Conservation (phyloP, 1,284 basidiomycete species). For the Phylloboletellus chloephorus region DNA sequence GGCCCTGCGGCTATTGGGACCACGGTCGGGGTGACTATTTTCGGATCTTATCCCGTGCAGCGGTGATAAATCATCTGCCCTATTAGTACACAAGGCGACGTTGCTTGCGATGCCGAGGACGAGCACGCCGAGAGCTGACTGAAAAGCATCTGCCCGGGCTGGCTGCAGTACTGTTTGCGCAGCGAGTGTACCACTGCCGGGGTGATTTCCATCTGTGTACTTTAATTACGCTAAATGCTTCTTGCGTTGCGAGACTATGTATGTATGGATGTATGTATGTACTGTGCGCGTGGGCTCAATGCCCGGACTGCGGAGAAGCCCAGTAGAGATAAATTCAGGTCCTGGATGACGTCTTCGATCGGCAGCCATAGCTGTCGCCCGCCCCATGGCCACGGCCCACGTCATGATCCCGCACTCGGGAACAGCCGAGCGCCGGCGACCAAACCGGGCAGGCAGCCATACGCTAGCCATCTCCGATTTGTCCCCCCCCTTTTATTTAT, state of each 20-base stretch:
- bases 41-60: constrained; percentile 14
- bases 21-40: constrained; percentile 36
- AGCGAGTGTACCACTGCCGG: constrained; percentile 1
- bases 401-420: too few relatives aligned
- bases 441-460: too few relatives aligned
- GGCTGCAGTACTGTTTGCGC: too few relatives aligned
- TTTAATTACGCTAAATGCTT: constrained; percentile 12
- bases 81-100: constrained; percentile 16
- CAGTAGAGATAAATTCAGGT: constrained; percentile 29
- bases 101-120: constrained; percentile 9
- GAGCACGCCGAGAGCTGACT: constrained; percentile 9
- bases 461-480: too few relatives aligned
- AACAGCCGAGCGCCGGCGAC: too few relatives aligned
- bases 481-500: too few relatives aligned
- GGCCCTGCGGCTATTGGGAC: constrained; percentile 46
- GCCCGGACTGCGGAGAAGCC: too few relatives aligned
- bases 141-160: too few relatives aligned
- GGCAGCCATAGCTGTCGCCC: too few relatives aligned
- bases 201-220: constrained; percentile 14
- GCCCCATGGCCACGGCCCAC: too few relatives aligned
- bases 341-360: constrained; percentile 5
- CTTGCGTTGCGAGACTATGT: constrained; percentile 11
- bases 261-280: too few relatives aligned
- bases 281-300: constrained; percentile 25
- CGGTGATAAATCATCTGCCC: constrained; percentile 24